Evolutionary conservation across 371 early-diverging fungal species (phyloP), one percentile per base, ranked within the genome.

Genomic region (Parasitella parasitica): DNA sequence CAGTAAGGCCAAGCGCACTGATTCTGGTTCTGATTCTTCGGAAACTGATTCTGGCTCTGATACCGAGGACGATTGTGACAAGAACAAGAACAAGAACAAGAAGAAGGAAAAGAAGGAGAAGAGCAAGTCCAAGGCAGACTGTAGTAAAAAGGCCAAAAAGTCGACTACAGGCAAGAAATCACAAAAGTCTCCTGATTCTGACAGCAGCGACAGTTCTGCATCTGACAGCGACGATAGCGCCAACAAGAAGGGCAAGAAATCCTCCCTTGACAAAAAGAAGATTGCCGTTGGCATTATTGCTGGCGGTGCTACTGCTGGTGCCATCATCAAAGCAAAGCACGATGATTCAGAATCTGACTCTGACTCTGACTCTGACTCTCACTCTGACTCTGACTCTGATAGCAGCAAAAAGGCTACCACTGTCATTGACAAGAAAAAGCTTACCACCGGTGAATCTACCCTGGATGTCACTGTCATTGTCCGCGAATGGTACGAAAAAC

Each of bases 401-500:
- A 27, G 27, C n/a, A n/a, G n/a, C 13, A 41, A 57, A 16, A 37
- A 59, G 54, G 51, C 38, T 0, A 54, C 39, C 4, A 30, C 43
- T 28, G 37, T 41, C 11, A 20, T 49, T 27, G 67, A 62, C 15
- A 62, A 59, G 35, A 48, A 61, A 16, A 64, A 69, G 30, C 28
- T 61, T 16, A 36, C 56, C 30, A 39, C 36, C 28, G 51, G 51
- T 20, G 36, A 50, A 27, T 46, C 55, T 39, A 49, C 52, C 32
- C 32, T 59, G 38, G 64, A 71, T 50, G 66, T 71, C 36, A 69
- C 71, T 36, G 24, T 61, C 2, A 71, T 71, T 49, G 56, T 77
- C 24, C 53, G 57, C 15, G 54, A 69, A n/a, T 77, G 77, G 77
- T 71, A 60, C 39, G 59, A 63, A 18, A 41, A 68, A 30, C 50